Base-by-base conservation (phyloP, 2,329 filamentous ascomycete species). In the Plectosphaerella cucumerina region DNA sequence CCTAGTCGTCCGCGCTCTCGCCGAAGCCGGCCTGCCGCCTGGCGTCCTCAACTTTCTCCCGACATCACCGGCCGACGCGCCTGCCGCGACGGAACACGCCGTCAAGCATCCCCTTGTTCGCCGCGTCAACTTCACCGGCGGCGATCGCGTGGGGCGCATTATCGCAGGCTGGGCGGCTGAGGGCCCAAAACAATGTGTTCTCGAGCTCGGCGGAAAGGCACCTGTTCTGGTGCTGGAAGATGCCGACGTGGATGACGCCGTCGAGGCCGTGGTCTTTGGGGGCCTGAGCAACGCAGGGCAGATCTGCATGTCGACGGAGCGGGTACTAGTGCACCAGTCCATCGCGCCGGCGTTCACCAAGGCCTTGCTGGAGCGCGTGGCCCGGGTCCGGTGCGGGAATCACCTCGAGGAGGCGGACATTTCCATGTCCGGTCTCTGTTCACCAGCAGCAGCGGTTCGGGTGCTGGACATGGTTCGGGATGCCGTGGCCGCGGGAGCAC, bases 61-160 rank as follows among this genome's bases (percentile, higher is more conserved):
- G 45, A 89, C 87, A 1, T 78, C 85, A 55, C 87, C 88, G 3
- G 72, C 75, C 14, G 80, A 82, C 41, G 81, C 86, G 1, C 88
- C 89, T 14, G 77, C 81, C 5, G 50, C 56, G 11, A 50, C 49
- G 26, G 54, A 58, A 17, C 80, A 84, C 1, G 74, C 92, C 6
- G 81, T 84, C 1, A 71, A 77, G 31, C 89, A 93, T 65, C 75
- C 82, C 53, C 79, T 81, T 45, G 80, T 93, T 23, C 81, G 87
- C 58, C 89, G 86, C 61, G 74, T 93, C 47, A 85, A 84, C 1
- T 94, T 94, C 59, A 93, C 89, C 0, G 89, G 89, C 23, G 87
- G 83, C 9, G 87, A 84, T 1, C 75, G 74, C 2, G 90, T 87
- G 0, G 89, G 86, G 1, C 80, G 82, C 50, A 74, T 84, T 48